A percentile compares a stretch with the other conserved stretches of the same genome.
These are phyloP conservation scores for Kickxella alabastrina DNA, from an alignment of 192 early-diverging fungal species.

Conservation along the genomic window DNA sequence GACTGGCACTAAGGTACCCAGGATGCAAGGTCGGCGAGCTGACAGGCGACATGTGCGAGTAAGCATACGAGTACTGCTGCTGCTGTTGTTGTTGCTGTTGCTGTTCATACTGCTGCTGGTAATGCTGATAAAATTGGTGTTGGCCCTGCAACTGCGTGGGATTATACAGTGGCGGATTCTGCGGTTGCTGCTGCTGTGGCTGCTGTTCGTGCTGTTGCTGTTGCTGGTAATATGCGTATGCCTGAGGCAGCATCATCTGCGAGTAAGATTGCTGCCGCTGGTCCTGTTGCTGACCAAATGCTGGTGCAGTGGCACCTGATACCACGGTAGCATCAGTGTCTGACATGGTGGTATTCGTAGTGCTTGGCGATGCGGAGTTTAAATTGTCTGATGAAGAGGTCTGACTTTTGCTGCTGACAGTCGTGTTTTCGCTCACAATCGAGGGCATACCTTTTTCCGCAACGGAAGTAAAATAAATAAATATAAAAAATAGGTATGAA, in stretches of 20 bases:
- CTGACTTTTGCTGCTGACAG: neutral
- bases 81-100: conserved; percentile 10
- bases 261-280: conserved; percentile 9
- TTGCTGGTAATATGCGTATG: neutral
- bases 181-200: conserved; percentile 11
- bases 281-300: conserved; percentile 2
- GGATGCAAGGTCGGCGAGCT: conserved; percentile 15
- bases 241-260: neutral
- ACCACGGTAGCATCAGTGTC: neutral
- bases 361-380: neutral
- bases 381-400: neutral
- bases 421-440: neutral
- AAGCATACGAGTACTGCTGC: conserved; percentile 5
- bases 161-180: neutral
- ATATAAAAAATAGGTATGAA: neutral
- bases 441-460: conserved; percentile 1
- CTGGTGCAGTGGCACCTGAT: neutral
- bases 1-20: conserved; percentile 14
- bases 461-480: neutral
- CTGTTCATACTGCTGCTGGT: conserved; percentile 9
- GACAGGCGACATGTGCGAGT: conserved; percentile 3
- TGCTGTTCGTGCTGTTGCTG: conserved; percentile 11
- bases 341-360: neutral
- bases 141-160: conserved; percentile 5
- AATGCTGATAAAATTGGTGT: too few species aligned